Conservation (phyloP, 2,329 filamentous ascomycete species). For the Sporothrix luriei region DNA sequence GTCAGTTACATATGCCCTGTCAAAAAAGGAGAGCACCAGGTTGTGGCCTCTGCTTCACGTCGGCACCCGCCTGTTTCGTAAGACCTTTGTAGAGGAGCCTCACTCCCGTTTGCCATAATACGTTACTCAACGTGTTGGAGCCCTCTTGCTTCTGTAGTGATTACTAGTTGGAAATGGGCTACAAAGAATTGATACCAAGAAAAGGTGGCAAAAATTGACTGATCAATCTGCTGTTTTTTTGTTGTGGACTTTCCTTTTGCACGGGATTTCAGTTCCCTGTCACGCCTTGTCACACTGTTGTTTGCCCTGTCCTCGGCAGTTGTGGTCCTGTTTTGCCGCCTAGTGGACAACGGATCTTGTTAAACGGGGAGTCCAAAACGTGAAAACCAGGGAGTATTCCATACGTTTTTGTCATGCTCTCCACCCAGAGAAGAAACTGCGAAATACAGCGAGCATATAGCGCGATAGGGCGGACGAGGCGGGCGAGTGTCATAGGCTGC, state of each 20-base stretch:
- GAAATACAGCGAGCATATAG: not conserved
- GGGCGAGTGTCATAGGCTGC: constrained; percentile 8
- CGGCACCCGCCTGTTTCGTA: not conserved
- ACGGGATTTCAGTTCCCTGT: not conserved
- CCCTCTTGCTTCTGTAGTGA: not conserved
- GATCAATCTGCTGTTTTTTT: constrained; percentile 1
- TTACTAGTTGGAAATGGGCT: too few species aligned
- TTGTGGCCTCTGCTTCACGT: not conserved
- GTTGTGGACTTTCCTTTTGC: not conserved
- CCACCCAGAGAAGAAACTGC: too few species aligned
- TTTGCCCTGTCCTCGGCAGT: constrained; percentile 3
- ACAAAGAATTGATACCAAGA: too few species aligned
- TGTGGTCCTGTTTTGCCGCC: constrained; percentile 15
- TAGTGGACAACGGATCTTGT: not conserved
- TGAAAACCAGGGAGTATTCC: not conserved
- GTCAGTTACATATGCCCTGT: too few species aligned
- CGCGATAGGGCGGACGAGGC: not conserved
- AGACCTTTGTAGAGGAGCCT: not conserved
- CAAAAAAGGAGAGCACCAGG: not conserved
- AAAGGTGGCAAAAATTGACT: constrained; percentile 1
- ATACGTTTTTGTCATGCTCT: not conserved
- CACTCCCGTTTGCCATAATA: not conserved
- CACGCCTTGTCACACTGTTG: not conserved
- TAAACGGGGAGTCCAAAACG: constrained; percentile 12
- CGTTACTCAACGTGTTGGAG: not conserved